A percentile compares a stretch with the other conserved stretches of the same genome.
These are phyloP conservation scores for Penicillium diatomitis DNA, from an alignment of 495 filamentous ascomycete genomes.

Conservation along the genomic window DNA sequence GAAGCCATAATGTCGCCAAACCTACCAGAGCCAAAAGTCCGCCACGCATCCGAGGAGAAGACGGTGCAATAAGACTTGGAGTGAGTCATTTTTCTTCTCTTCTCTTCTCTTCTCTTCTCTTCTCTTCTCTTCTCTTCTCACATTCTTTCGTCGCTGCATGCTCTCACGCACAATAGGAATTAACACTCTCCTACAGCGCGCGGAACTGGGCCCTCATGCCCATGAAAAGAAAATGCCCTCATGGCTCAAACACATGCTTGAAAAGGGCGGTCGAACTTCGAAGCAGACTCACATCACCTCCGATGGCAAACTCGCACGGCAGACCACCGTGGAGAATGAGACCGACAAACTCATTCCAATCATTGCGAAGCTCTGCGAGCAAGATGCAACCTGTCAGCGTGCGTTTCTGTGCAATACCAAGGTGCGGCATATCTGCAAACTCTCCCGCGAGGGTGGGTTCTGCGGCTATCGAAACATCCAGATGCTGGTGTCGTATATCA, in stretches of 20 bases:
- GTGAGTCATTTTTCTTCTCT: slow-evolving; percentile 18
- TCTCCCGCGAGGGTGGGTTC: slow-evolving; percentile 76
- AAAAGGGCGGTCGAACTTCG: slow-evolving; percentile 50
- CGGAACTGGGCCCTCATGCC: slow-evolving; percentile 76
- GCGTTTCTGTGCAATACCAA: slow-evolving; percentile 74
- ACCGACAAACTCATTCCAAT: slow-evolving; percentile 61
- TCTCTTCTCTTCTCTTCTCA: not conserved
- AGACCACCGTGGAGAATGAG: slow-evolving; percentile 50
- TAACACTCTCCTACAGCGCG: slow-evolving; percentile 8
- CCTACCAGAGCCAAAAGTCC: slow-evolving; percentile 6
- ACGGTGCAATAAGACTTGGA: slow-evolving; percentile 30
- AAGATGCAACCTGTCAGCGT: slow-evolving; percentile 51
- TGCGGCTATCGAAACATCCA: slow-evolving; percentile 99
- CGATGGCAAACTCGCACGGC: slow-evolving; percentile 39
- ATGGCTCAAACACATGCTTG: slow-evolving; percentile 62
- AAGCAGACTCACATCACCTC: slow-evolving; percentile 44
- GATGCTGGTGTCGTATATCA: slow-evolving; percentile 78
- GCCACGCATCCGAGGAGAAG: slow-evolving; percentile 1
- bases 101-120: not conserved
- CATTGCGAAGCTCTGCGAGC: slow-evolving; percentile 60
- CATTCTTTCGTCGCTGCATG: slow-evolving; percentile 19
- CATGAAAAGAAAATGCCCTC: slow-evolving; percentile 83
- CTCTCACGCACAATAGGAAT: not conserved
- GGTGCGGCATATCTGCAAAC: slow-evolving; percentile 73
- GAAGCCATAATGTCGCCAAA: slow-evolving; percentile 7